These are phyloP conservation scores for Aspergillus aculeatinus DNA, from an alignment of 2,329 filamentous ascomycete species.

Conservation along the genomic window DNA sequence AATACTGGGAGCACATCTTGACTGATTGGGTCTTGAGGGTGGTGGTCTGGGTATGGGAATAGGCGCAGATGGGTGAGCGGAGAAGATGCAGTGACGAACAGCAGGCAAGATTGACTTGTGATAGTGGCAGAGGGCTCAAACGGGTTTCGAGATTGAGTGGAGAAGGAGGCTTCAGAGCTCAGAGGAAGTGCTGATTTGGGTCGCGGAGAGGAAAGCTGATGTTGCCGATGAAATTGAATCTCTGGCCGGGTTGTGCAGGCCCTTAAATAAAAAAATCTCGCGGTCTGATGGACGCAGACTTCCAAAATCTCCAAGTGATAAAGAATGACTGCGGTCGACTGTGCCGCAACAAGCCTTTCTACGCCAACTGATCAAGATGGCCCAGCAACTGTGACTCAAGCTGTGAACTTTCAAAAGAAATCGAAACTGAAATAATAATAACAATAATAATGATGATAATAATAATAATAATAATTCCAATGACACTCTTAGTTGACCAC, in stretches of 20 bases:
- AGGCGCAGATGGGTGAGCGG: neutral
- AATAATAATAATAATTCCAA: slow-evolving; percentile 5
- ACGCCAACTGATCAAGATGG: slow-evolving; percentile 16
- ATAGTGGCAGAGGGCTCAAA: neutral
- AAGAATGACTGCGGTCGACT: slow-evolving; percentile 21
- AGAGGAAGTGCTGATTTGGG: neutral
- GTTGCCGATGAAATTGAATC: slow-evolving; percentile 8
- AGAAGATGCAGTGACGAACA: neutral
- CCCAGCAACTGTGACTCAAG: slow-evolving; percentile 12
- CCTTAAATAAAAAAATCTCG: slow-evolving; percentile 23
- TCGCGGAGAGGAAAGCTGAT: slow-evolving; percentile 3
- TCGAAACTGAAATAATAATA: slow-evolving; percentile 7
- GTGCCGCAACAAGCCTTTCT: slow-evolving; percentile 23
- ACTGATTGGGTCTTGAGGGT: neutral
- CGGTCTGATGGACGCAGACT: slow-evolving; percentile 12
- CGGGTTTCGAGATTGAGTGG: slow-evolving; percentile 1
- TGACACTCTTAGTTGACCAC: neutral
- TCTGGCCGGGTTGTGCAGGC: slow-evolving; percentile 16
- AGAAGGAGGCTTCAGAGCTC: slow-evolving; percentile 4
- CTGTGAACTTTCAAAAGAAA: slow-evolving; percentile 8
- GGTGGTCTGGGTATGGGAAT: neutral
- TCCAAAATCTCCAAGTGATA: slow-evolving; percentile 14
- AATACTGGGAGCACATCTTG: slow-evolving; percentile 41
- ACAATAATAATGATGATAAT: slow-evolving; percentile 10
- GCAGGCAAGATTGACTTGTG: neutral